Evolutionary conservation across 306 rosid species (phyloP), one percentile per base, ranked within the genome.

Genomic region (Cucurbita moschata): DNA sequence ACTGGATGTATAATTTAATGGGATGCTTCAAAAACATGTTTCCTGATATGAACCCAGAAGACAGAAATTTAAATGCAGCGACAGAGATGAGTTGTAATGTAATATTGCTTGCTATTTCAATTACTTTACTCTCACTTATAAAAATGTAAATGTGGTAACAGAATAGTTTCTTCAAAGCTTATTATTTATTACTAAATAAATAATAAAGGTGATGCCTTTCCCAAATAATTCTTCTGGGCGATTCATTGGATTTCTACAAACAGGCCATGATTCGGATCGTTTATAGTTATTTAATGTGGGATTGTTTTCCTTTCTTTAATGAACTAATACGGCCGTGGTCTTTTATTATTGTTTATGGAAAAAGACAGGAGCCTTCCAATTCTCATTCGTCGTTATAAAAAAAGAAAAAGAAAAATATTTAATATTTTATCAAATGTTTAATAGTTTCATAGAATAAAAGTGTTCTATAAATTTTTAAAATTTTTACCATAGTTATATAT

Each of bases 61-160:
- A 18, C 71, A 64, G 71, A 64, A 64, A 64, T 64, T 42, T 42
- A 64, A 64, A 40, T 42, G 52, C 71, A 42, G 37, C 43, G 52
- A 64, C 52, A 64, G 50, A 10, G 50, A 64, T 64, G 71, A 64
- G 71, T 40, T 64, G 71, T 64, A 64, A 40, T 64, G 50, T 60
- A 60, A 60, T 60, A 2, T 30, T 30, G 35, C 35, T 64, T 64
- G 8, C 35, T n/a, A 35, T 60, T 60, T 60, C 44, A 60, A 60
- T 63, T 39, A 7, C 23, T 42, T 3, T 4, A 39, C 69, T 38
- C 46, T 38, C n/a, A 64, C 42, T 30, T 30, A 30, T 30, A 30
- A 13, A 10, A 18, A 23, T 65, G 71, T 42, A 65, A 65, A 65
- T 65, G 35, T 43, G 37, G 71, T 18, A 18, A 65, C 43, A 21